Evolutionary conservation across 2,329 filamentous ascomycete species (phyloP).

Genomic region (Trichoderma aggressivum): DNA sequence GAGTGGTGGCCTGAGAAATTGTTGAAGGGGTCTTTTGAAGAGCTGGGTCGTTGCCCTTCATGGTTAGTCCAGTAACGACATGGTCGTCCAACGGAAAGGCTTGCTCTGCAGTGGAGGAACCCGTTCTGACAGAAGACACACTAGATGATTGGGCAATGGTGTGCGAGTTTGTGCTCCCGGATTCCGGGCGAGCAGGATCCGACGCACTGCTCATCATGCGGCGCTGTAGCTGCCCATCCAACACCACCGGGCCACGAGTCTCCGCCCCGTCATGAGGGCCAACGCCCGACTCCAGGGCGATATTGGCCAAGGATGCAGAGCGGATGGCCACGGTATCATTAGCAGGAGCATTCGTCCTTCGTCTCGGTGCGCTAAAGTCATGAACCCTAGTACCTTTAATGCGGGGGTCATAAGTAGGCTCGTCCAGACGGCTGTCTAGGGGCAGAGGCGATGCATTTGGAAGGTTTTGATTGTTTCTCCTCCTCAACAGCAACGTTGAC

Average conservation of each 20-base stretch:
- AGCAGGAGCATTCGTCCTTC: slow-evolving; percentile 33
- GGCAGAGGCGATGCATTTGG: slow-evolving; percentile 44
- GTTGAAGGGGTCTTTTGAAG: slow-evolving; percentile 19
- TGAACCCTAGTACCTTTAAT: slow-evolving; percentile 63
- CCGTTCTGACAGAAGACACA: slow-evolving; percentile 26
- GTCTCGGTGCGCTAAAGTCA: slow-evolving; percentile 61
- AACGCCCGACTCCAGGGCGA: slow-evolving; percentile 21
- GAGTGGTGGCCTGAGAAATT: slow-evolving; percentile 25
- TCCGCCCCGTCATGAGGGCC: background rate
- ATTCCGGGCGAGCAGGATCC: slow-evolving; percentile 26
- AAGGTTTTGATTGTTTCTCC: slow-evolving; percentile 50
- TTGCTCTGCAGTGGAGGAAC: slow-evolving; percentile 17
- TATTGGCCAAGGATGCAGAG: slow-evolving; percentile 19
- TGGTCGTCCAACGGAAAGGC: slow-evolving; percentile 14
- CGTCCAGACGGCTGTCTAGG: slow-evolving; percentile 38
- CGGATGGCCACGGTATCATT: slow-evolving; percentile 21
- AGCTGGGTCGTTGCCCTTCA: slow-evolving; percentile 34
- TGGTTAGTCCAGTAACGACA: slow-evolving; percentile 38
- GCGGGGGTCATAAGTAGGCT: slow-evolving; percentile 57
- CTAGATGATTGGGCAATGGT: slow-evolving; percentile 28
- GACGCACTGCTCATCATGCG: slow-evolving; percentile 32
- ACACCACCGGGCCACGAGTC: background rate
- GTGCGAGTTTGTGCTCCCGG: slow-evolving; percentile 28
- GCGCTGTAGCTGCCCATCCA: slow-evolving; percentile 11
- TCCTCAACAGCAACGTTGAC: slow-evolving; percentile 55